These are phyloP conservation scores for Clarkia xantiana DNA, from an alignment of 345 rosid genomes.

Conservation along the genomic window DNA sequence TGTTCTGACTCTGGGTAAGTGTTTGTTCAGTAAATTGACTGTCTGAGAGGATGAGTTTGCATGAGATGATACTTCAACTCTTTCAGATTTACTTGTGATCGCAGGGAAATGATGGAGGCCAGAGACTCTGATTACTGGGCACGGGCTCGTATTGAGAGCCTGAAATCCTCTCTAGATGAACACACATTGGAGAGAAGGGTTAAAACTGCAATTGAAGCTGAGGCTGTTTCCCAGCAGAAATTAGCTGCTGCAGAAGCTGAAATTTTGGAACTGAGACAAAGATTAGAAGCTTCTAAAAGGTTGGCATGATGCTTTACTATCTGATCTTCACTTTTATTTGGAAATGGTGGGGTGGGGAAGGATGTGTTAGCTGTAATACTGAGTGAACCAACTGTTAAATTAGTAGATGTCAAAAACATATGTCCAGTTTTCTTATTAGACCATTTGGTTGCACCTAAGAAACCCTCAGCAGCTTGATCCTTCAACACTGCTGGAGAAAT, in stretches of 20 bases:
- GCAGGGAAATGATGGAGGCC: constrained; percentile 62
- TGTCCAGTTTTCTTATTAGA: no score
- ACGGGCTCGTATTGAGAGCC: constrained; percentile 68
- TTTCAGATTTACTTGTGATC: constrained; percentile 3
- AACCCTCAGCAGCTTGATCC: no score
- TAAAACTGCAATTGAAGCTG: constrained; percentile 93
- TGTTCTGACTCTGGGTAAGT: constrained; percentile 54
- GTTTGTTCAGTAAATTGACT: constrained; percentile 1
- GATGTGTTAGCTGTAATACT: no score
- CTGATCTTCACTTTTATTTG: no score
- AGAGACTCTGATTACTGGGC: constrained; percentile 63
- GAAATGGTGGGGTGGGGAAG: no score
- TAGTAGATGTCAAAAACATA: no score
- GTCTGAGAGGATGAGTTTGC: neutral
- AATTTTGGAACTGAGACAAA: constrained; percentile 87
- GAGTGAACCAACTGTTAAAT: no score
- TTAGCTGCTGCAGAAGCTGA: constrained; percentile 98
- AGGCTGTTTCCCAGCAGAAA: constrained; percentile 83
- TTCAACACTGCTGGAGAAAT: no score
- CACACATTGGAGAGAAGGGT: constrained; percentile 73
- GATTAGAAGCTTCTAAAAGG: constrained; percentile 74
- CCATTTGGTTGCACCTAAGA: no score
- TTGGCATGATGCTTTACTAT: constrained; percentile 7
- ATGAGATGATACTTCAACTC: neutral
- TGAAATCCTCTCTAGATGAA: constrained; percentile 80